A percentile compares a stretch with the other conserved stretches of the same genome.
phyloP scores from a whole-genome alignment of 345 rosid species.

The Corchorus capsularis region DNA sequence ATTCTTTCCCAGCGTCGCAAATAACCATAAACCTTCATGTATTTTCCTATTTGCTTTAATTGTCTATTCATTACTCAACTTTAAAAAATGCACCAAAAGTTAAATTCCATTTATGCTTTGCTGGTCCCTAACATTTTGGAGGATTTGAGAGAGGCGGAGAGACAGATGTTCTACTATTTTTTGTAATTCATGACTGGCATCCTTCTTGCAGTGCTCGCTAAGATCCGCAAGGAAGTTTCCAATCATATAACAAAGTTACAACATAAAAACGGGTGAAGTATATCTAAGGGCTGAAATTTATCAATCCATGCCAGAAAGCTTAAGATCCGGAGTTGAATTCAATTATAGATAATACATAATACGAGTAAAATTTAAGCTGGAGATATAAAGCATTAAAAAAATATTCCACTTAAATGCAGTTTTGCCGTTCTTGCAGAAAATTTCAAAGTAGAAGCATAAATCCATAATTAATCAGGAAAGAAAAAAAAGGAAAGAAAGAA shows the following conservation, averaged over 20 bases:
- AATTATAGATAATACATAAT: background rate
- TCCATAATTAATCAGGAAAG: background rate
- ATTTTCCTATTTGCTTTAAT: background rate
- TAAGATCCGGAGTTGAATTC: background rate
- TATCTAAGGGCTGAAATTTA: background rate
- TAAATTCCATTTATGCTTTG: background rate
- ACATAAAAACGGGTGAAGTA: background rate
- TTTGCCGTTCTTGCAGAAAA: background rate
- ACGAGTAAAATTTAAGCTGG: slow-evolving; percentile 5
- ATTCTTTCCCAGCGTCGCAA: too few relatives aligned
- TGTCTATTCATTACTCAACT: slow-evolving; percentile 1
- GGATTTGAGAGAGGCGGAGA: background rate
- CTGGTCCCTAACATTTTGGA: background rate
- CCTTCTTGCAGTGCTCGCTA: background rate
- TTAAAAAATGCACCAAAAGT: background rate
- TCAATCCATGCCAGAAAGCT: background rate
- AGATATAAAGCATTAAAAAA: background rate
- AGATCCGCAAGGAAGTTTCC: background rate
- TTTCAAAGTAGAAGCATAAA: background rate
- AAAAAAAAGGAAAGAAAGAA: background rate
- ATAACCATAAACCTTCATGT: background rate
- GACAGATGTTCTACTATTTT: background rate
- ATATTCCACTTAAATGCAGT: background rate
- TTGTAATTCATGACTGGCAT: slow-evolving; percentile 1
- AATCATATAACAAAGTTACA: background rate